phyloP scores from a whole-genome alignment of 2,329 filamentous ascomycete species.

The Byssothecium circinans region DNA sequence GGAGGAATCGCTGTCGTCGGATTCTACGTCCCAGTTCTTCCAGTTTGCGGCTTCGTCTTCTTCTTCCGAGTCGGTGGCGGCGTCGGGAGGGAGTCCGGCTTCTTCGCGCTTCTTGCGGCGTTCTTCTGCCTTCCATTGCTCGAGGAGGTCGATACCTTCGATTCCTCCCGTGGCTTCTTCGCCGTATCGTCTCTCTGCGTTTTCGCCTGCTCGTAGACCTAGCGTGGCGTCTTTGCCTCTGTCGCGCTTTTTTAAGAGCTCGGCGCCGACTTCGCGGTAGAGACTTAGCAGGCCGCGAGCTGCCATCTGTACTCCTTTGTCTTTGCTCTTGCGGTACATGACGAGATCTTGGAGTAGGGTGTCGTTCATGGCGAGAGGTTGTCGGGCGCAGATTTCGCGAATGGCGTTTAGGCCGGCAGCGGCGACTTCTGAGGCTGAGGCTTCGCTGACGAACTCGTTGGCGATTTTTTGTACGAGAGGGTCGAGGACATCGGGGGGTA shows the following conservation, averaged over 20 bases:
- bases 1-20: constrained; percentile 67
- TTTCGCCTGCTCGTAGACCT: constrained; percentile 72
- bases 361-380: constrained; percentile 95
- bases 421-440: constrained; percentile 84
- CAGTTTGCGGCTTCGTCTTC: constrained; percentile 61
- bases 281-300: constrained; percentile 87
- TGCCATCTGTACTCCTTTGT: constrained; percentile 99
- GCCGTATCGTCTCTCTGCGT: constrained; percentile 77
- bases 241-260: constrained; percentile 85
- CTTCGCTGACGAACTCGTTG: constrained; percentile 97
- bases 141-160: constrained; percentile 87
- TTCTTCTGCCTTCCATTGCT: constrained; percentile 92
- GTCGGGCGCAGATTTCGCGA: constrained; percentile 86
- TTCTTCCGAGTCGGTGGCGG: constrained; percentile 61
- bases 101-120: constrained; percentile 71
- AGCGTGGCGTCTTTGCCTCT: constrained; percentile 90
- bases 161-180: constrained; percentile 83
- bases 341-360: constrained; percentile 95
- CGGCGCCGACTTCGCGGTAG: constrained; percentile 87
- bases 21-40: constrained; percentile 64
- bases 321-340: constrained; percentile 93
- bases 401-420: constrained; percentile 93
- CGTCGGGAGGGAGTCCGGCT: constrained; percentile 65
- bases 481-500: constrained; percentile 89
- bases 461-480: constrained; percentile 93